phyloP scores from a whole-genome alignment of 805 yeast genomes.

The Monosporozyma aquatica region DNA sequence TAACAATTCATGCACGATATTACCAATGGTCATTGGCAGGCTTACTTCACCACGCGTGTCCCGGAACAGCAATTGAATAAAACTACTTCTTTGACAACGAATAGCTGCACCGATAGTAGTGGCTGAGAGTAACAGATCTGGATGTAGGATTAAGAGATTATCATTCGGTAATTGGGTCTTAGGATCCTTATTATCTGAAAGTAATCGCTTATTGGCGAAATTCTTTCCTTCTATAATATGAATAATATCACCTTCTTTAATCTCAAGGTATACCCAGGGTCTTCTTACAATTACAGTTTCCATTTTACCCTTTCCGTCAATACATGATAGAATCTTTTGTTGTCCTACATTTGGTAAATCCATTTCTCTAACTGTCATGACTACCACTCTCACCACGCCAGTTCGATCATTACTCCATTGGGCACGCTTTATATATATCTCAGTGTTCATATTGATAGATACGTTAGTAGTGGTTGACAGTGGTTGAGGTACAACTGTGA shows the following conservation, averaged over 20 bases:
- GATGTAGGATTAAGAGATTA: slow-evolving; percentile 69
- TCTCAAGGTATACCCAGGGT: slow-evolving; percentile 46
- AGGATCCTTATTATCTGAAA: slow-evolving; percentile 26
- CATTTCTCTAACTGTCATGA: slow-evolving; percentile 13
- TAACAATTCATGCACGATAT: slow-evolving; percentile 68
- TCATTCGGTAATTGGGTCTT: slow-evolving; percentile 30
- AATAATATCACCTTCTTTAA: slow-evolving; percentile 45
- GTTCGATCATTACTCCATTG: slow-evolving; percentile 38
- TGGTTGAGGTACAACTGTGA: neutral
- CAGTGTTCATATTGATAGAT: neutral
- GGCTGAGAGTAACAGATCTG: slow-evolving; percentile 74
- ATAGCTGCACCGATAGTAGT: slow-evolving; percentile 73
- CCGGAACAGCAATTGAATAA: slow-evolving; percentile 45
- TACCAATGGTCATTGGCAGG: slow-evolving; percentile 69
- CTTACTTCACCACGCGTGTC: slow-evolving; percentile 53
- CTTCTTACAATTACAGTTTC: slow-evolving; percentile 49
- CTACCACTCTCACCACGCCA: slow-evolving; percentile 33
- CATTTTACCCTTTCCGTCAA: slow-evolving; percentile 28
- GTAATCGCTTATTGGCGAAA: slow-evolving; percentile 18
- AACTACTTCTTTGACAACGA: slow-evolving; percentile 62
- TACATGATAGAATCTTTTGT: slow-evolving; percentile 50
- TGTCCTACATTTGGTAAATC: slow-evolving; percentile 21
- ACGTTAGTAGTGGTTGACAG: neutral
- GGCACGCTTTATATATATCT: slow-evolving; percentile 23
- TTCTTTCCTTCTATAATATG: slow-evolving; percentile 45